Conservation (phyloP, 2,329 filamentous ascomycete species). For the Colletotrichum tropicicola region DNA sequence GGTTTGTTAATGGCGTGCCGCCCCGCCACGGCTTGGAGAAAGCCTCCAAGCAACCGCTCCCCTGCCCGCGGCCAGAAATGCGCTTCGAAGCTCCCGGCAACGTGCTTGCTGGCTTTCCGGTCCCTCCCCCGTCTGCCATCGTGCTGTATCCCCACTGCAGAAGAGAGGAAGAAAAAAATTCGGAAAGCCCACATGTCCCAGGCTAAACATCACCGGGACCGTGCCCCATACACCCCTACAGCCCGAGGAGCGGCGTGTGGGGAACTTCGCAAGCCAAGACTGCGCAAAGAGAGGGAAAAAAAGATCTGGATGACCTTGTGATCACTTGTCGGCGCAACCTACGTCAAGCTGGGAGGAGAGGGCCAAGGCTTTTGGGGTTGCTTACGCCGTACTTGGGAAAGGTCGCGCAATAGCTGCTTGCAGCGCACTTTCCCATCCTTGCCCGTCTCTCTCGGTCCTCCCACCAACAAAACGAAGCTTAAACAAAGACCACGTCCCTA, state of each 20-base stretch:
- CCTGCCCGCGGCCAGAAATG: too few species aligned
- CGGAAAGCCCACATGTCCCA: conserved; percentile 3
- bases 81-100: background rate
- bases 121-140: background rate
- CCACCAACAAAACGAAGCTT: conserved; percentile 1
- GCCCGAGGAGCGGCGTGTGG: background rate
- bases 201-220: background rate
- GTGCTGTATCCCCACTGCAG: background rate
- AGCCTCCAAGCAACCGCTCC: background rate
- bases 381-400: conserved; percentile 23
- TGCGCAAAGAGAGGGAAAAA: conserved; percentile 3
- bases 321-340: conserved; percentile 27
- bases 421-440: conserved; percentile 15
- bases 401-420: conserved; percentile 27
- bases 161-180: background rate
- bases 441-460: background rate
- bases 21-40: background rate
- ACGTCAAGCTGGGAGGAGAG: conserved; percentile 7
- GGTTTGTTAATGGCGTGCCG: conserved; percentile 25
- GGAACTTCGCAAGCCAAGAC: background rate
- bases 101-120: too few species aligned
- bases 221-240: background rate
- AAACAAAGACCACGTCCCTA: conserved; percentile 17
- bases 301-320: conserved; percentile 29
- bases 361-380: conserved; percentile 20